Conservation (phyloP, 2,329 filamentous ascomycete genomes). For the Coniochaeta hoffmannii region DNA sequence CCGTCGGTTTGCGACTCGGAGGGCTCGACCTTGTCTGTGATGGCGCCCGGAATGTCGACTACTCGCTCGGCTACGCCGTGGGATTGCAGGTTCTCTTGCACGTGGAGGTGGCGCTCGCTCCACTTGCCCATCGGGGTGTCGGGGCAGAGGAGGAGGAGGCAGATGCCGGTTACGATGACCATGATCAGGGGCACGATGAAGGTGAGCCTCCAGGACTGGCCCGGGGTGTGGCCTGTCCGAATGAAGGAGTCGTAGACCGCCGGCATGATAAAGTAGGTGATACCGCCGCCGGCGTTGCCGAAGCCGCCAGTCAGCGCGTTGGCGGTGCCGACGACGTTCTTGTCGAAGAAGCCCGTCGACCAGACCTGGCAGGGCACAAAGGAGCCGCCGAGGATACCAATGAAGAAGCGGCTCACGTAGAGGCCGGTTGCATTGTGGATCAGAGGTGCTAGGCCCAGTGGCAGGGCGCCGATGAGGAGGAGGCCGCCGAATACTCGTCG, state of each 20-base stretch:
- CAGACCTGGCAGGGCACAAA: conserved; percentile 89
- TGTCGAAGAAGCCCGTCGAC: conserved; percentile 90
- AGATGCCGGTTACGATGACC: conserved; percentile 57
- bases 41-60: conserved; percentile 42
- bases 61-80: conserved; percentile 34
- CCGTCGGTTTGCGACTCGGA: conserved; percentile 21
- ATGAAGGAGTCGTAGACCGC: conserved; percentile 77
- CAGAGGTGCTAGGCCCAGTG: conserved; percentile 74
- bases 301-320: conserved; percentile 80
- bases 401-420: conserved; percentile 70
- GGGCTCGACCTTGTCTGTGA: conserved; percentile 32
- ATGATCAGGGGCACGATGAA: conserved; percentile 80
- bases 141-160: conserved; percentile 65
- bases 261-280: conserved; percentile 92
- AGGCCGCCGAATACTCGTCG: conserved; percentile 71
- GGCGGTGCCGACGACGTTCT: conserved; percentile 81
- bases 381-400: conserved; percentile 68
- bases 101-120: conserved; percentile 59
- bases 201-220: conserved; percentile 74
- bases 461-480: conserved; percentile 71
- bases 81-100: conserved; percentile 42
- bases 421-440: conserved; percentile 61
- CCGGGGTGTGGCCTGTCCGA: conserved; percentile 47
- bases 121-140: conserved; percentile 81
- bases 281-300: conserved; percentile 82